Evolutionary conservation across 1,284 basidiomycete genomes (phyloP).

Genomic region (Leccinum pseudoinsigne): DNA sequence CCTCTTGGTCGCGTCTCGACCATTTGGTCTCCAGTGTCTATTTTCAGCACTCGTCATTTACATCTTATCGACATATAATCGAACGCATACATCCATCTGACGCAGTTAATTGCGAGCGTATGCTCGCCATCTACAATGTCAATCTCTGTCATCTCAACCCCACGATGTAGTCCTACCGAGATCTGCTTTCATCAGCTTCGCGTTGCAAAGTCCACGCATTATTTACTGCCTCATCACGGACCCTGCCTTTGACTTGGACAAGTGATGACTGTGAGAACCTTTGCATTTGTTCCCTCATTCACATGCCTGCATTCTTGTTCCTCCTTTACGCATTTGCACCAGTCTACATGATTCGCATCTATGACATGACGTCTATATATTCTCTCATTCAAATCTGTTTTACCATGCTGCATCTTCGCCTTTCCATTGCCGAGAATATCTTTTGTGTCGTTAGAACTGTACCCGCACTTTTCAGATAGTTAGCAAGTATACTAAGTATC

Average conservation of each 20-base stretch:
- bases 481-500: not conserved
- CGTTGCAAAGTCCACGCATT: constrained; percentile 20
- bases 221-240: constrained; percentile 29
- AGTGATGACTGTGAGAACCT: constrained; percentile 21
- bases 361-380: constrained; percentile 18
- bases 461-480: constrained; percentile 4
- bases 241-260: constrained; percentile 31
- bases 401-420: constrained; percentile 6
- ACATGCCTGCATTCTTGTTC: constrained; percentile 29
- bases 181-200: constrained; percentile 20
- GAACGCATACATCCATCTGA: constrained; percentile 28
- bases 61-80: constrained; percentile 35
- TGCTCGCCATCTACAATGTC: constrained; percentile 21
- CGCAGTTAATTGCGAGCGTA: constrained; percentile 31
- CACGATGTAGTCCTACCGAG: constrained; percentile 30
- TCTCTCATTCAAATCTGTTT: constrained; percentile 12
- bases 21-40: constrained; percentile 5
- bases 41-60: constrained; percentile 13
- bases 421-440: not conserved
- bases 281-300: constrained; percentile 19
- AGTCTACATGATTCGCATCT: constrained; percentile 24
- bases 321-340: constrained; percentile 17
- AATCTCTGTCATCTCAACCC: constrained; percentile 28
- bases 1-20: not conserved
- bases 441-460: constrained; percentile 6